Percentiles rank a stretch among this genome's conserved stretches.
phyloP scores from a whole-genome alignment of 306 rosid genomes.

The Sphenostylis stenocarpa region DNA sequence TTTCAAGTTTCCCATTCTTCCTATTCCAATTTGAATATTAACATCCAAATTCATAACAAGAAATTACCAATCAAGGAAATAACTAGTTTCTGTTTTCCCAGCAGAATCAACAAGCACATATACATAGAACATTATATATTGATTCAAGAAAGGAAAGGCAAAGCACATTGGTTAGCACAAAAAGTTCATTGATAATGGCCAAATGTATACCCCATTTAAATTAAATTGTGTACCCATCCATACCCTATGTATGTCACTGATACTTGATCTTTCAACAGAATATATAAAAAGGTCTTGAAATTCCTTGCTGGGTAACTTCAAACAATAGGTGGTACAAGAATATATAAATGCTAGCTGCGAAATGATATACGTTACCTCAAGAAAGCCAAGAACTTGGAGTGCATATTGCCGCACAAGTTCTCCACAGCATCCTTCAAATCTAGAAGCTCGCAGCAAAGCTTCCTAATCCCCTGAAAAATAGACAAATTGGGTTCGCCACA shows the following conservation, averaged over 20 bases:
- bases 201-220: neutral
- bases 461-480: slow-evolving; percentile 80
- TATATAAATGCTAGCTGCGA: neutral
- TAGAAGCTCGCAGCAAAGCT: slow-evolving; percentile 91
- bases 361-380: slow-evolving; percentile 56
- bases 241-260: neutral
- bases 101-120: neutral
- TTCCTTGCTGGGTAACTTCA: slow-evolving; percentile 20
- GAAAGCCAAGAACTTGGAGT: slow-evolving; percentile 86
- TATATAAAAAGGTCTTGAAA: neutral
- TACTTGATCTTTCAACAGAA: too few relatives aligned
- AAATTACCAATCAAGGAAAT: slow-evolving; percentile 4
- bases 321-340: neutral
- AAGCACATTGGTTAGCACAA: neutral
- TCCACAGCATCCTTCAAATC: slow-evolving; percentile 95
- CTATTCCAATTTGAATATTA: neutral
- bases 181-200: neutral
- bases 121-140: neutral
- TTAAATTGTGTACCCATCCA: neutral
- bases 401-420: slow-evolving; percentile 92
- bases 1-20: neutral
- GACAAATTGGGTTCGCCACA: slow-evolving; percentile 8
- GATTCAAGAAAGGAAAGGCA: neutral
- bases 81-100: neutral
- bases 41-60: neutral